Base-by-base conservation (phyloP, 2,329 filamentous ascomycete species). In the Pseudogymnoascus sp. region DNA sequence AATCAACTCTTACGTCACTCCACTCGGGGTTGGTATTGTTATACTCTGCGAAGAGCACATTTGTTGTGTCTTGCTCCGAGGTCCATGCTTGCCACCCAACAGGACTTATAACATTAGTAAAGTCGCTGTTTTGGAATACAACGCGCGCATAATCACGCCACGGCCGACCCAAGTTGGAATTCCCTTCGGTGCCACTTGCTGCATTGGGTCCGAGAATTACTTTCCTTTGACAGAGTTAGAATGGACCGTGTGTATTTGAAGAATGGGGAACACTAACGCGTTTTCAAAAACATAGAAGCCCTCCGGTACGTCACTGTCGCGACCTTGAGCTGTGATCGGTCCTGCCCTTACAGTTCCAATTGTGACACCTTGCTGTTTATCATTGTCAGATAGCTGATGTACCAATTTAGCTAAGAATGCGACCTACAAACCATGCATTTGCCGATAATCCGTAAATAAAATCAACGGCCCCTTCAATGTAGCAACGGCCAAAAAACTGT, bases 401-500 rank as follows among this genome's bases (percentile, higher is more conserved):
- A 11, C 18, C 11, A 39, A 7, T 11, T 39, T 11, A 14, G 9
- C 37, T 20, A 6, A 8, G 16, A 18, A 11, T 11, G 16, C 16
- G 7, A 39, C 37, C 20, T 20, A 39, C 37, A 68, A 77, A 79
- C 81, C 78, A 84, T 43, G 77, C 74, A 58, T 72, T 70, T 35
- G 78, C 74, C 50, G 73, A 65, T 22, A 62, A 60, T 61, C 82
- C 77, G 69, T 84, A 85, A 63, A 82, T 79, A 66, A 83, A 83
- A 66, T 84, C 82, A 30, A 80, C 80, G 2, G 78, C 78, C 22
- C 81, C 81, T 39, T 79, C 77, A 64, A 85, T 82, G 60, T 79
- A 77, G 62, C 76, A 77, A 62, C 78, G 77, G 22, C 78, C 78
- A 66, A 82, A 84, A 43, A 84, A 69, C 65, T 83, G 76, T 63